These are phyloP conservation scores for Penicillium crystallinum DNA, from an alignment of 495 filamentous ascomycete genomes.

Conservation along the genomic window DNA sequence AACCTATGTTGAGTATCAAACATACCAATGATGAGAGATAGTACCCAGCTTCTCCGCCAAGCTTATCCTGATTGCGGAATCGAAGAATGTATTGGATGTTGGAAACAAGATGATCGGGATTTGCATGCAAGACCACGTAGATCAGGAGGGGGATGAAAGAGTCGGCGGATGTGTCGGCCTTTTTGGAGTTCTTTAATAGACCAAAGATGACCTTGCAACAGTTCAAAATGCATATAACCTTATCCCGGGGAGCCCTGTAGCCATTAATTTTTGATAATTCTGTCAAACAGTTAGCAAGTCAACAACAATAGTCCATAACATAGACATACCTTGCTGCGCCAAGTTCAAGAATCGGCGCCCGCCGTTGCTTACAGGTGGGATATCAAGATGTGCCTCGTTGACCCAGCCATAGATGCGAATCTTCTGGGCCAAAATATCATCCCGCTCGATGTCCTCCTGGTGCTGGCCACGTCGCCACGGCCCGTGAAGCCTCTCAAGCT, in stretches of 20 bases:
- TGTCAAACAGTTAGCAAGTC: conserved; percentile 33
- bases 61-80: conserved; percentile 95
- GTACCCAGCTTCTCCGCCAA: conserved; percentile 94
- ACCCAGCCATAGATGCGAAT: conserved; percentile 96
- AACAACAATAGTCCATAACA: background rate
- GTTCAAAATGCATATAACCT: conserved; percentile 97
- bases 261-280: conserved; percentile 93
- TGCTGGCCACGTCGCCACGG: conserved; percentile 89
- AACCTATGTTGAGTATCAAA: background rate
- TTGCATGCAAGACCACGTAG: conserved; percentile 89
- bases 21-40: conserved; percentile 91
- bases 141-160: conserved; percentile 94
- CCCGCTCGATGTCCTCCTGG: conserved; percentile 96
- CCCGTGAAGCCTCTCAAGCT: conserved; percentile 63
- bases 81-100: conserved; percentile 98
- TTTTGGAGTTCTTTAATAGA: conserved; percentile 84
- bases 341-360: conserved; percentile 82
- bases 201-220: conserved; percentile 99
- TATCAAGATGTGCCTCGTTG: conserved; percentile 89
- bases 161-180: conserved; percentile 84
- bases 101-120: conserved; percentile 90
- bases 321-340: conserved; percentile 74
- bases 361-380: conserved; percentile 75
- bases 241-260: conserved; percentile 92
- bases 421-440: conserved; percentile 92